Percentiles rank a stretch among this genome's conserved stretches.
Evolutionary conservation across 345 rosid species (phyloP).

Genomic region (Orychophragmus violaceus): DNA sequence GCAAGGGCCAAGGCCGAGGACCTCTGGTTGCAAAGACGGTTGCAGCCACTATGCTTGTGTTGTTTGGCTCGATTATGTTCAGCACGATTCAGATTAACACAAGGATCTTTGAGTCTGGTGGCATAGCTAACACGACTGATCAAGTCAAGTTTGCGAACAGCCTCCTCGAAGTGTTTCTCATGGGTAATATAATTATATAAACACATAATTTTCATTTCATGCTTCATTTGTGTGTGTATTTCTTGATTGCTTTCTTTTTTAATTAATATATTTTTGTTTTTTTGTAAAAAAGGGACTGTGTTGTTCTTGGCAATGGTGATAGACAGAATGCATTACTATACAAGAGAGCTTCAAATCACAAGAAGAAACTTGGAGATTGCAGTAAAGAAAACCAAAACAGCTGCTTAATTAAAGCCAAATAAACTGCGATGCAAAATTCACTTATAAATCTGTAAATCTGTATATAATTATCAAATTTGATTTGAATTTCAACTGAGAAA

Average conservation of each 20-base stretch:
- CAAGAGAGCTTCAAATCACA: conserved; percentile 33
- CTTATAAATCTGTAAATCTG: not conserved
- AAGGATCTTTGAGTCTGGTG: conserved; percentile 26
- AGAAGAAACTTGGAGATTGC: conserved; percentile 31
- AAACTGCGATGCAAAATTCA: not conserved
- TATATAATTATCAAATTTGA: not conserved
- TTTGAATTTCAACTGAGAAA: not conserved
- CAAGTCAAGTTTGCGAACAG: conserved; percentile 32
- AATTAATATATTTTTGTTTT: not conserved
- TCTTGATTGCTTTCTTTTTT: not conserved
- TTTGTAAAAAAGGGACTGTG: conserved; percentile 16
- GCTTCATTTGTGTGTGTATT: not conserved
- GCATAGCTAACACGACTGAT: conserved; percentile 26
- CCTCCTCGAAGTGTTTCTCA: conserved; percentile 28
- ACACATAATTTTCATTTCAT: not conserved
- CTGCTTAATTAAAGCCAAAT: not conserved
- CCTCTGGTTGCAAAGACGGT: conserved; percentile 24
- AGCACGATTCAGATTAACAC: conserved; percentile 26
- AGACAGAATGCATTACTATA: conserved; percentile 34
- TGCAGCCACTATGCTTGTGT: conserved; percentile 28
- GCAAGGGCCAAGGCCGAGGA: conserved; percentile 30
- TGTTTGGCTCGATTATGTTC: conserved; percentile 31
- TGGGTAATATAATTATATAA: conserved; percentile 15
- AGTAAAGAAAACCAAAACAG: conserved; percentile 17
- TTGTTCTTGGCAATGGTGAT: conserved; percentile 31